These are phyloP conservation scores for Emmonsia crescens DNA, from an alignment of 2,329 filamentous ascomycete genomes.

Conservation along the genomic window DNA sequence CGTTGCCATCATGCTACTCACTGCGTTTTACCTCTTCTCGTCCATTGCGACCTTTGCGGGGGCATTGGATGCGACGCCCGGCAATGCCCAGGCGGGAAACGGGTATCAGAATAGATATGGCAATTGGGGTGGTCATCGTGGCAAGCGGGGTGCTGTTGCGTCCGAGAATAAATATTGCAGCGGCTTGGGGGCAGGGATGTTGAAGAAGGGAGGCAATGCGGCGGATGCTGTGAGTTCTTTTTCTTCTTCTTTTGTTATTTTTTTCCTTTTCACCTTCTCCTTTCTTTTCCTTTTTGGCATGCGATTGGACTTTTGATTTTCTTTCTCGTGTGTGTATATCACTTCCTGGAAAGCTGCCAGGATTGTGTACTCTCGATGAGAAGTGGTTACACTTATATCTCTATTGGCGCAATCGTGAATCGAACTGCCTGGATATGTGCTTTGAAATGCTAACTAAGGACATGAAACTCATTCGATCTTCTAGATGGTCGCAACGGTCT, in stretches of 20 bases:
- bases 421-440: not conserved
- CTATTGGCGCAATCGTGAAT: not conserved
- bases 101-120: not conserved
- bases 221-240: constrained; percentile 51
- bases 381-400: not conserved
- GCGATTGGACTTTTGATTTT: not conserved
- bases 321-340: not conserved
- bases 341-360: not conserved
- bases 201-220: constrained; percentile 57
- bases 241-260: not conserved
- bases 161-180: constrained; percentile 61
- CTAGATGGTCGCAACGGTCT: constrained; percentile 57
- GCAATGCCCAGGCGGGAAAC: not conserved
- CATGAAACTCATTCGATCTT: not conserved
- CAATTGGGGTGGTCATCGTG: not conserved
- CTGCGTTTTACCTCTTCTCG: constrained; percentile 10
- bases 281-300: not conserved
- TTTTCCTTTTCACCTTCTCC: not conserved
- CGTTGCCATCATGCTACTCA: constrained; percentile 6
- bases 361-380: not conserved
- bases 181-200: constrained; percentile 53
- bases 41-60: constrained; percentile 7
- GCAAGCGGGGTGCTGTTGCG: constrained; percentile 52
- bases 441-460: not conserved
- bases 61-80: not conserved